Base-by-base conservation (phyloP, 2,329 filamentous ascomycete genomes). In the Xylariomycetidae sp. region DNA sequence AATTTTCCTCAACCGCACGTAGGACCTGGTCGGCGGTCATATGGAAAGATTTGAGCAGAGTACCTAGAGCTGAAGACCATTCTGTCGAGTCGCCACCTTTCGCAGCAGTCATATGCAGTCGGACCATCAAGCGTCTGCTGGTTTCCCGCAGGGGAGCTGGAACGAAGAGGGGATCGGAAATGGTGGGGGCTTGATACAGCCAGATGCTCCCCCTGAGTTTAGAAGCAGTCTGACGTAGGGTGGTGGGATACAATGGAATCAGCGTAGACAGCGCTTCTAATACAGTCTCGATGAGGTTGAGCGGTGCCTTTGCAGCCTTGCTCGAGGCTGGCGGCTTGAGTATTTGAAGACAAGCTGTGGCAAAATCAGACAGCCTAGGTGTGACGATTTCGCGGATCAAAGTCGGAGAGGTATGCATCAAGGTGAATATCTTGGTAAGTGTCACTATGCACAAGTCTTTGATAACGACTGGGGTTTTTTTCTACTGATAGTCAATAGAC, bases 321-420 rank as follows among this genome's bases (percentile, higher is more conserved):
- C 57, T 61, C 3, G 66, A 57, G 3, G 53, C 41, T 0, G 64
- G 57, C 1, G 63, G 56, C 45, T 78, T 69, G 53, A 75, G 62
- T 27, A 90, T 68, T 49, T 82, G 79, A 27, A 95, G 60, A 48
- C 84, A 88, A 3, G 82, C 71, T 1, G 77, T 80, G 28, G 89
- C 72, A 50, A 90, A 94, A 2, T 74, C 65, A 2, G 86, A 79
- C 14, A 96, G 65, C 3, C 79, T 85, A 3, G 88, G 88, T 0
- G 88, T 94, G 1, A 85, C 89, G 40, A 96, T 86, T 56, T 96
- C 89, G 48, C 90, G 76, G 27, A 90, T 71, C 33, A 96, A 69
- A 7, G 87, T 92, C 39, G 84, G 86, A 53, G 88, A 88, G 23
- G 82, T 78, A 53, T 88, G 85, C 25, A 89, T 83, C 22, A 92